Conservation (phyloP, 2,329 filamentous ascomycete species). For the Huntiella bhutanensis region DNA sequence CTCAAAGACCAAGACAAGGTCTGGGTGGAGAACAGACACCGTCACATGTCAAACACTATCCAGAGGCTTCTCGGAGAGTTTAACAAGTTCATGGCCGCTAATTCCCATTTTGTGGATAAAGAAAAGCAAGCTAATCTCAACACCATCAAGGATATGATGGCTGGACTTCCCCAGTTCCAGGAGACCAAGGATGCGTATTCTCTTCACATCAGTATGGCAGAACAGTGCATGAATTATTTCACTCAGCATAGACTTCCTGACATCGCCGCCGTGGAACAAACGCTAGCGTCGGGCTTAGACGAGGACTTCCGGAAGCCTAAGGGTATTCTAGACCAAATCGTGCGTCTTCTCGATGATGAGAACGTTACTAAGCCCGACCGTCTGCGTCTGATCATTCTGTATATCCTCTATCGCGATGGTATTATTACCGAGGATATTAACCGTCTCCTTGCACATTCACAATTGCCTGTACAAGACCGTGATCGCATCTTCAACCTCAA, state of each 20-base stretch:
- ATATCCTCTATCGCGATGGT: slow-evolving; percentile 70
- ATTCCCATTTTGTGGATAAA: slow-evolving; percentile 76
- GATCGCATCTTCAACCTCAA: slow-evolving; percentile 62
- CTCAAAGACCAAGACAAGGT: slow-evolving; percentile 80
- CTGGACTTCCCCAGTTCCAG: slow-evolving; percentile 81
- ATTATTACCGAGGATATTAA: slow-evolving; percentile 68
- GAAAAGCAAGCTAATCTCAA: slow-evolving; percentile 60
- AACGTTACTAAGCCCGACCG: slow-evolving; percentile 53
- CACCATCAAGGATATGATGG: slow-evolving; percentile 93
- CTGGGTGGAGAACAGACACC: slow-evolving; percentile 86
- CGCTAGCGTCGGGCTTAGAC: slow-evolving; percentile 75
- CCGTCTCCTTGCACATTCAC: slow-evolving; percentile 66
- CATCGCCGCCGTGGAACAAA: slow-evolving; percentile 75
- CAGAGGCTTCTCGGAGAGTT: slow-evolving; percentile 87
- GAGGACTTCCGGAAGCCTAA: slow-evolving; percentile 86
- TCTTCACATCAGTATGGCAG: slow-evolving; percentile 85
- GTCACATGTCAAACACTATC: slow-evolving; percentile 96
- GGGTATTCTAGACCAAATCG: slow-evolving; percentile 67
- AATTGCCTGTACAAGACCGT: slow-evolving; percentile 54
- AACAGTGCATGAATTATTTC: slow-evolving; percentile 92
- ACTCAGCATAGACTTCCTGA: slow-evolving; percentile 70
- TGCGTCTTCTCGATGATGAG: slow-evolving; percentile 75
- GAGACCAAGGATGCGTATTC: slow-evolving; percentile 92
- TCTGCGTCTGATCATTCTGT: slow-evolving; percentile 68
- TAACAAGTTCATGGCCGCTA: slow-evolving; percentile 73